Base-by-base conservation (phyloP, 2,329 filamentous ascomycete species). In the Apiospora phragmitis region DNA sequence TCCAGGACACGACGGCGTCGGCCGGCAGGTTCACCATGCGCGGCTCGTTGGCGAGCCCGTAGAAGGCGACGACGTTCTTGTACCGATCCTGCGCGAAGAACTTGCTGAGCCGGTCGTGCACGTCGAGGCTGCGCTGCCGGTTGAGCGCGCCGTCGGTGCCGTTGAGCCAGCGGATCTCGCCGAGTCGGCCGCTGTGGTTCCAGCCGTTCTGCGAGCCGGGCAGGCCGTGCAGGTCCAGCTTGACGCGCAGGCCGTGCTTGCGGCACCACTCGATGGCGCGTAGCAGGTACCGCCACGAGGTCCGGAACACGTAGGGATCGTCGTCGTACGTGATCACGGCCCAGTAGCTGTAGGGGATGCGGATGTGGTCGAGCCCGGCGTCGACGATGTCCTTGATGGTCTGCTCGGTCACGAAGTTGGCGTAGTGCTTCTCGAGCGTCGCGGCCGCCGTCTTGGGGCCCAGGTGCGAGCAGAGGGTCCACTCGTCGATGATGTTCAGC, bases 81-180 rank as follows among this genome's bases (percentile, higher is more conserved):
- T 99, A 99, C 12, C 96, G 92, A 65, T 92, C 90, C 79, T 98
- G 96, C 0, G 95, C 90, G 81, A 99, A 99, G 88, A 99, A 99
- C 74, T 92, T 88, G 32, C 94, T 94, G 16, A 99, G 86, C 71
- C 93, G 90, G 79, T 96, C 88, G 83, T 99, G 96, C 49, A 98
- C 87, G 71, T 97, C 94, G 24, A 98, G 88, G 1, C 94, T 93
- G 45, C 95, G 90, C 76, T 97, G 88, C 0, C 87, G 92, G 79
- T 98, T 97, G 18, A 90, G 80, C 1, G 87, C 85, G 14, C 96
- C 95, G 77, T 97, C 86, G 0, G 93, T 92, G n/a, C 96, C 96
- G 76, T 96, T 96, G 49, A 98, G 84, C 96, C 96, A 99, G 35
- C 90, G 87, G 73, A 98, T 95, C 1, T 82, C 72, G 1, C 96